These are phyloP conservation scores for Teunomyces aglyptinius DNA, from an alignment of 805 yeast genomes.

Conservation along the genomic window DNA sequence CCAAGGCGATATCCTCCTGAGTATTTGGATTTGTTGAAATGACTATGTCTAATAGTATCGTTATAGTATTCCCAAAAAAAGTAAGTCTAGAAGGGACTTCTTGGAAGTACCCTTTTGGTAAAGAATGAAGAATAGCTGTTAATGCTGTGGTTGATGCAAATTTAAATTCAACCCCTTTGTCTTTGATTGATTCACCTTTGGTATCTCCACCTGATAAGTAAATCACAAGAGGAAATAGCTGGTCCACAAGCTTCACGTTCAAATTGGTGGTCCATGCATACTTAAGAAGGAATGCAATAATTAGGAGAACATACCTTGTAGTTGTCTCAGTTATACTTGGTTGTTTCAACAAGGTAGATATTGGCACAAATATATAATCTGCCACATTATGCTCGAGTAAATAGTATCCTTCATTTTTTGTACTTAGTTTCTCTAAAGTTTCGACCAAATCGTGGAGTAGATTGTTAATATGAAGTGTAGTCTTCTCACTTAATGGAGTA, in stretches of 20 bases:
- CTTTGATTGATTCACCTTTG: neutral
- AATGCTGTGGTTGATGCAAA: neutral
- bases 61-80: constrained; percentile 28
- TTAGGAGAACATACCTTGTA: constrained; percentile 21
- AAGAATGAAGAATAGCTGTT: neutral
- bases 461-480: neutral
- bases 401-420: constrained; percentile 13
- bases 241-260: constrained; percentile 28
- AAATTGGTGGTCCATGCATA: constrained; percentile 30
- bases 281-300: constrained; percentile 27
- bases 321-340: constrained; percentile 20
- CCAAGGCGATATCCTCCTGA: constrained; percentile 17
- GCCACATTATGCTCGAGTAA: constrained; percentile 31
- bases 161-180: neutral
- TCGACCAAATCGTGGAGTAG: neutral
- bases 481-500: neutral
- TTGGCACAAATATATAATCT: constrained; percentile 42
- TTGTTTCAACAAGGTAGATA: constrained; percentile 32
- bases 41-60: constrained; percentile 21
- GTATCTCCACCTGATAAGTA: constrained; percentile 17
- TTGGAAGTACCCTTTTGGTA: constrained; percentile 4
- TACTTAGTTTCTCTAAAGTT: constrained; percentile 15
- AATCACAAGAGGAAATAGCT: constrained; percentile 32
- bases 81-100: constrained; percentile 19
- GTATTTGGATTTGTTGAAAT: constrained; percentile 8